phyloP scores from a whole-genome alignment of 805 yeast species.

The Kluyveromyces aestuarii region DNA sequence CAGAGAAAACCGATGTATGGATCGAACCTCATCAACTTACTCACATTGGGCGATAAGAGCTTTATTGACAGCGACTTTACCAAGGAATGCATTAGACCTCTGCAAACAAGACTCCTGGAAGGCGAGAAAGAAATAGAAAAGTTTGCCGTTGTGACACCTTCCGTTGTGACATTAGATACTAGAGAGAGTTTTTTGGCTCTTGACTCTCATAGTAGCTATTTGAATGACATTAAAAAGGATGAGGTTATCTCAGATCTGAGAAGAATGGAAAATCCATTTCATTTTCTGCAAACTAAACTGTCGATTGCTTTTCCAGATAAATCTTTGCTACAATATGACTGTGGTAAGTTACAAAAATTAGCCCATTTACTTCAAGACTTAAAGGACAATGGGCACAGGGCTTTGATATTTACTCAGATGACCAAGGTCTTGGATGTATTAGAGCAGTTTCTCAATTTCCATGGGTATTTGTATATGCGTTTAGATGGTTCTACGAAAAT shows the following conservation, averaged over 20 bases:
- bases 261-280: conserved; percentile 46
- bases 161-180: conserved; percentile 70
- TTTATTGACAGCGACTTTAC: conserved; percentile 8
- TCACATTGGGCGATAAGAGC: conserved; percentile 31
- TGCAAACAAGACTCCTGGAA: conserved; percentile 30
- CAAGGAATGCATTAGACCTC: conserved; percentile 33
- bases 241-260: conserved; percentile 5
- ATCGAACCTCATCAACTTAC: conserved; percentile 38
- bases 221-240: conserved; percentile 13
- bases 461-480: conserved; percentile 90
- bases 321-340: conserved; percentile 82
- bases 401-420: conserved; percentile 95
- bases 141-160: conserved; percentile 82
- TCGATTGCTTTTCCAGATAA: conserved; percentile 96
- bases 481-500: conserved; percentile 96
- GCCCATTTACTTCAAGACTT: conserved; percentile 68
- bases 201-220: conserved; percentile 21
- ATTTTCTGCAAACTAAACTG: conserved; percentile 72
- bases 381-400: conserved; percentile 84
- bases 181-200: conserved; percentile 31
- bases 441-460: conserved; percentile 87
- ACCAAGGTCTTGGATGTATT: conserved; percentile 89
- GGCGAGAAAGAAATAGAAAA: conserved; percentile 53
- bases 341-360: conserved; percentile 89
- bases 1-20: conserved; percentile 62